Base-by-base conservation (phyloP, 2,329 filamentous ascomycete genomes). In the Penicillium palitans region DNA sequence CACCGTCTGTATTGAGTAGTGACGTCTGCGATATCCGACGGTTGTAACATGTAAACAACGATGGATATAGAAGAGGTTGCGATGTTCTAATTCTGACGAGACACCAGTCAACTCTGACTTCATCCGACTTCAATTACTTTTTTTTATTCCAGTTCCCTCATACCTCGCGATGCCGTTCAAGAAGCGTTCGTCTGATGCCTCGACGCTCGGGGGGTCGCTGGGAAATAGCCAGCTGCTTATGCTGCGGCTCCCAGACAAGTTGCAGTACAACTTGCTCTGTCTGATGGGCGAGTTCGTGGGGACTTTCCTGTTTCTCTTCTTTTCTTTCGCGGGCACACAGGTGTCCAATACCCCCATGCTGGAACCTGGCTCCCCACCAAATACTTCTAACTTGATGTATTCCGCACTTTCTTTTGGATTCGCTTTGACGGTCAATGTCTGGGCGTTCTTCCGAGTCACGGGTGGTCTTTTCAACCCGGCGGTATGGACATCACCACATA, bases 361-460 rank as follows among this genome's bases (percentile, higher is more conserved):
- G 6, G 58, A 53, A 2, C 62, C 71, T 19, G 75, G 73, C 8
- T 66, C 69, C 4, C 63, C 66, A 48, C 73, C 74, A 0, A 74
- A 77, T 59, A 72, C 71, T 3, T 61, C 68, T 0, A 72, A 71
- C 25, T 62, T 80, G 60, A 59, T 80, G 17, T 82, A 79, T 61
- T 76, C 79, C 31, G 63, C 76, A 4, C 62, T 81, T 35, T 70
- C 67, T 6, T 81, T 81, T 60, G 79, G 77, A 1, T 78, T 80
- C 53, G 76, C 79, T 2, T 70, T 83, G 52, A 76, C 76, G 1
- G 80, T 81, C 60, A 84, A 83, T 63, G 80, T 80, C 3, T 84
- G 82, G 81, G 77, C 81, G 1, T 84, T 84, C 65, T 83, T 79
- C 64, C 76, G 81, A 17, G 75, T 83, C 31, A 80, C 78, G 3